These are phyloP conservation scores for Corynespora cassiicola DNA, from an alignment of 2,329 filamentous ascomycete genomes.

Conservation along the genomic window DNA sequence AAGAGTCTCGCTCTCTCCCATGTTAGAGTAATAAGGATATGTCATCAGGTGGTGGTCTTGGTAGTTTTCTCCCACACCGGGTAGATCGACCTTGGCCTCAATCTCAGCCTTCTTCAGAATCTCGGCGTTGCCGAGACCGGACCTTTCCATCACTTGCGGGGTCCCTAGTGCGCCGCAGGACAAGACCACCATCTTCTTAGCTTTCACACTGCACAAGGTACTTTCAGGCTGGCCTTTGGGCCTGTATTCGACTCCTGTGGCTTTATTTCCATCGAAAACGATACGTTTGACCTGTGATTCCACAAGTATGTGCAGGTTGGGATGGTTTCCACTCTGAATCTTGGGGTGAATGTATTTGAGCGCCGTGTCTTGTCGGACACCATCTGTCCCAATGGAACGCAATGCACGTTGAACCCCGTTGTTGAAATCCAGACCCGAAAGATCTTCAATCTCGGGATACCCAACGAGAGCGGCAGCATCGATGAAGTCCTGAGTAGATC, in stretches of 20 bases:
- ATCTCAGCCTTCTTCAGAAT: constrained; percentile 61
- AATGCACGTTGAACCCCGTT: constrained; percentile 49
- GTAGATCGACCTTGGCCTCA: constrained; percentile 57
- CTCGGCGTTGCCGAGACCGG: constrained; percentile 61
- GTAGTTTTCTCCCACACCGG: constrained; percentile 67
- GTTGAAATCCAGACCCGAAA: constrained; percentile 56
- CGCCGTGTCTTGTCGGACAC: constrained; percentile 61
- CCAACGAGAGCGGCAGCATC: constrained; percentile 54
- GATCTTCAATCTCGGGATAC: constrained; percentile 56
- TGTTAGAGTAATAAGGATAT: constrained; percentile 56
- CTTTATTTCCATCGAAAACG: constrained; percentile 57
- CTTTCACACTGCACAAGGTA: constrained; percentile 47
- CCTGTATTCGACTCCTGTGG: constrained; percentile 63
- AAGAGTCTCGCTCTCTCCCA: constrained; percentile 54
- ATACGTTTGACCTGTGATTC: constrained; percentile 61
- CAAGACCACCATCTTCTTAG: constrained; percentile 59
- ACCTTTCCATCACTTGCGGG: constrained; percentile 64
- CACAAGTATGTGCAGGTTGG: constrained; percentile 64
- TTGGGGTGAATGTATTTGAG: constrained; percentile 59
- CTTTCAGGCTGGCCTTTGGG: constrained; percentile 44
- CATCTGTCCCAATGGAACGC: constrained; percentile 56
- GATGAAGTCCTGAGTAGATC: constrained; percentile 55
- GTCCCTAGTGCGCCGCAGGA: constrained; percentile 57
- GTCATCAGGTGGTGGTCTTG: constrained; percentile 64
- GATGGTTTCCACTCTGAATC: constrained; percentile 54